Evolutionary conservation across 2,329 filamentous ascomycete species (phyloP), one percentile per base, ranked within the genome.

Genomic region (Simplicillium aogashimaense): DNA sequence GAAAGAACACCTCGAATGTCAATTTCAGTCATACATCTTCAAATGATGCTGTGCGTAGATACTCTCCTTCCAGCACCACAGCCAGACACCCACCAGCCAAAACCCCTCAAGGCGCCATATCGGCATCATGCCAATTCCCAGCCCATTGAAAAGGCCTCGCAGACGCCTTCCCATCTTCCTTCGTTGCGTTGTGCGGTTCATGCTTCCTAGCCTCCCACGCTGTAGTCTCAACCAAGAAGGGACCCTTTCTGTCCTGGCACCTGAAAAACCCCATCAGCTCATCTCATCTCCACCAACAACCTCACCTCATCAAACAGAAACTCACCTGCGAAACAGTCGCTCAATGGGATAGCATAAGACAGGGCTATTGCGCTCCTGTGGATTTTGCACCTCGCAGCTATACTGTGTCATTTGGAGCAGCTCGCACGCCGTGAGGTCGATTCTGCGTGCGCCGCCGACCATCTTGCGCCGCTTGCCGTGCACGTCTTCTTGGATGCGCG

Each of bases 211-310:
- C 65, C 58, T 81, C 76, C 77, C 76, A 81, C 34, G 69, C 66
- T 11, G 78, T 81, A 17, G 78, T 82, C 60, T 82, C 78, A 34
- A 79, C 72, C 54, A 65, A 70, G 49, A 81, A 82, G 7, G 43
- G 61, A 4, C 72, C 73, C 12, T 73, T 72, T 49, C 61, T 68
- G 56, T 80, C 76, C 43, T 64, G 61, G 55, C 78, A 81, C 49
- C 78, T 81, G 35, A 53, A 44, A 44, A 46, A 38, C 43, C 28
- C 40, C 20, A 25, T 25, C 20, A 25, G 20, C 20, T 9, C 20
- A 25, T 25, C 20, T 25, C 20, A n/a, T n/a, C n/a, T n/a, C 20
- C 20, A 25, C 20, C 20, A 25, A 25, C 20, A 25, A 6, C 20
- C 5, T 20, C 28, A 7, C 34, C 34, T n/a, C 20, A 40, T 36